Evolutionary conservation across 1,284 basidiomycete species (phyloP).

Genomic region (Moesziomyces parantarcticus): DNA sequence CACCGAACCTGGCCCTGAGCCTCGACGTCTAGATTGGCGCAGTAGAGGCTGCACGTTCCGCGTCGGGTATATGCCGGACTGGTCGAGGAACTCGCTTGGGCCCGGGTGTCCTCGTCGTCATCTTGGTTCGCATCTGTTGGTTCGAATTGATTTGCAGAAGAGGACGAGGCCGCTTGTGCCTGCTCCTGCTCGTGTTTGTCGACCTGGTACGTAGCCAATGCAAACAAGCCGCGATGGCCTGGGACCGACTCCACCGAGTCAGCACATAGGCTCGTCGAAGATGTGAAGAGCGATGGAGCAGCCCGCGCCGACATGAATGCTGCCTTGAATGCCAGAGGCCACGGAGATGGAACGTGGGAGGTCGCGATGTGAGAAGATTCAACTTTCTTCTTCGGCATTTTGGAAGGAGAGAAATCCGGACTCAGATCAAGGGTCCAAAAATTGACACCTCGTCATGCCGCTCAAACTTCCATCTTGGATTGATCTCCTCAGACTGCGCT

Average conservation of each 20-base stretch:
- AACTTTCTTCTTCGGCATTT: neutral
- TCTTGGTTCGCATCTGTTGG: neutral
- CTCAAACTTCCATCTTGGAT: neutral
- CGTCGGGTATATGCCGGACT: constrained; percentile 54
- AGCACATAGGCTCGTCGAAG: constrained; percentile 60
- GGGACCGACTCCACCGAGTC: constrained; percentile 65
- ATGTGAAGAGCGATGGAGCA: constrained; percentile 34
- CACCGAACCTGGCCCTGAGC: constrained; percentile 13
- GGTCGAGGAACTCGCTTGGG: constrained; percentile 3
- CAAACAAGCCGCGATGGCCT: constrained; percentile 47
- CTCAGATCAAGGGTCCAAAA: neutral
- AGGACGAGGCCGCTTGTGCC: constrained; percentile 18
- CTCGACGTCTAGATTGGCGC: constrained; percentile 4
- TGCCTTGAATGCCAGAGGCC: neutral
- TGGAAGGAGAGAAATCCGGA: neutral
- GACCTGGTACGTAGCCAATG: constrained; percentile 65
- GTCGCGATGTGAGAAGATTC: neutral
- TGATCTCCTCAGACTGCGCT: too few relatives aligned
- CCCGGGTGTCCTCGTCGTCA: constrained; percentile 11
- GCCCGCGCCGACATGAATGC: constrained; percentile 7
- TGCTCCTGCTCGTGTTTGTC: constrained; percentile 53
- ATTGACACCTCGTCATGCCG: neutral
- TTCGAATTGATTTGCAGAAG: neutral
- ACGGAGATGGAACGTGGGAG: too few relatives aligned
- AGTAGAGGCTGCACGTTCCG: constrained; percentile 49